Percentiles rank a stretch among this genome's conserved stretches.
Evolutionary conservation across 495 filamentous ascomycete species (phyloP).

Genomic region (Monascus purpureus): DNA sequence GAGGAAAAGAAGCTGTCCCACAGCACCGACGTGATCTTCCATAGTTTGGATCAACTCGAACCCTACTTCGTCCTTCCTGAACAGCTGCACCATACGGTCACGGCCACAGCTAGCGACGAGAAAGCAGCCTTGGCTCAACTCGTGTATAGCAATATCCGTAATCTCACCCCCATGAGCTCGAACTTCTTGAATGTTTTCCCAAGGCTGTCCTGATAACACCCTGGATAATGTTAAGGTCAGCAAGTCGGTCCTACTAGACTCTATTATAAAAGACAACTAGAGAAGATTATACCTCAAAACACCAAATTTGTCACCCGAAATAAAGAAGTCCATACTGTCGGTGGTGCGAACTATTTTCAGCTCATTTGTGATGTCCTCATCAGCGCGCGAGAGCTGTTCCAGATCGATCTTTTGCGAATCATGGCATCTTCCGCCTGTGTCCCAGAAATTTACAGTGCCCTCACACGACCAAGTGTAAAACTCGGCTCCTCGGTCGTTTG

Average conservation of each 20-base stretch:
- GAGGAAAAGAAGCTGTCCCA: constrained; percentile 48
- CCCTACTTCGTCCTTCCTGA: constrained; percentile 40
- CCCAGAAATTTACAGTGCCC: constrained; percentile 73
- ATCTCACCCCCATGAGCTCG: constrained; percentile 84
- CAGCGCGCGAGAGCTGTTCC: constrained; percentile 43
- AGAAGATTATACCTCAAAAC: constrained; percentile 48
- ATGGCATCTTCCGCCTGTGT: constrained; percentile 51
- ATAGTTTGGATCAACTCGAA: constrained; percentile 57
- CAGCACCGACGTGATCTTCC: constrained; percentile 63
- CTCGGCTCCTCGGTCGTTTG: constrained; percentile 44
- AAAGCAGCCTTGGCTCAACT: constrained; percentile 14
- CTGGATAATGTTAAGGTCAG: too few species aligned
- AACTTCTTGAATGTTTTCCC: constrained; percentile 43
- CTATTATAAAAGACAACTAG: constrained; percentile 6
- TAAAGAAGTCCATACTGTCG: constrained; percentile 44
- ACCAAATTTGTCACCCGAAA: constrained; percentile 76
- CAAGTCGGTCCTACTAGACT: too few species aligned
- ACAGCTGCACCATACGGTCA: constrained; percentile 84
- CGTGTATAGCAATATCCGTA: constrained; percentile 56
- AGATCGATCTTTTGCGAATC: constrained; percentile 51
- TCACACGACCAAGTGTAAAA: constrained; percentile 81
- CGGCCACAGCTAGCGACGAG: constrained; percentile 70
- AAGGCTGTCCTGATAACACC: constrained; percentile 30
- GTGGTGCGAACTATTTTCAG: constrained; percentile 54
- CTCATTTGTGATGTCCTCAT: constrained; percentile 57